Evolutionary conservation across 2,329 filamentous ascomycete species (phyloP), one percentile per base, ranked within the genome.

Genomic region (Phialophora macrospora): DNA sequence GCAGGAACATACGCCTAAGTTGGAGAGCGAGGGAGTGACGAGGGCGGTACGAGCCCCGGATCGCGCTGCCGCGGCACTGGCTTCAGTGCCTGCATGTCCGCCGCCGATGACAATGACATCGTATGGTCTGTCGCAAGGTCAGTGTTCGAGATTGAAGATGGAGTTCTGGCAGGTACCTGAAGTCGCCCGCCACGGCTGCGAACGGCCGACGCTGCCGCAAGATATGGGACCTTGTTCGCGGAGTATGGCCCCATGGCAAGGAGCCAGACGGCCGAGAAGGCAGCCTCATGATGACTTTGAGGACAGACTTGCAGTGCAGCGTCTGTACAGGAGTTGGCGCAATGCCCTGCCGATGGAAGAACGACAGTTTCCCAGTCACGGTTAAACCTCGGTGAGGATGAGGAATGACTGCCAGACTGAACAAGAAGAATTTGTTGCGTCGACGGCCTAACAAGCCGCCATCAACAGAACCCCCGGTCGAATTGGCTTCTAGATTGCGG

Each of bases 31-130:
- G 1, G 94, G 95, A 1, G 95, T 99, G 56, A 99, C 84, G 71
- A 99, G 85, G 1, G 90, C 94, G 49, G 95, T 98, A 73, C 89
- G 88, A 57, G 94, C 95, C 60, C 95, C 95, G 17, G 91, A 87
- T 74, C 95, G 87, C 52, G 95, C 95, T 14, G 95, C 92, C 1
- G 94, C 95, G 11, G 95, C 90, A 70, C 91, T 94, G 65, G 95
- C 95, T 82, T 99, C 95, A 60, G 93, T 91, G 56, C 95, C 95
- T 63, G 95, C 95, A 82, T 99, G 95, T 30, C 95, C 95, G 67
- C 95, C 95, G 62, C 95, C 95, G 68, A 99, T 93, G 1, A 99
- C 93, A 41, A 99, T 84, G 57, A 99, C 95, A 85, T 99, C 94
- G 75, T 91, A 96, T 0, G 87, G 84, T 65, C 89, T 91, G 67